Percentiles rank a stretch among this genome's conserved stretches.
Conservation (phyloP, 2,329 filamentous ascomycete genomes). For the Colletotrichum endophyticum region DNA sequence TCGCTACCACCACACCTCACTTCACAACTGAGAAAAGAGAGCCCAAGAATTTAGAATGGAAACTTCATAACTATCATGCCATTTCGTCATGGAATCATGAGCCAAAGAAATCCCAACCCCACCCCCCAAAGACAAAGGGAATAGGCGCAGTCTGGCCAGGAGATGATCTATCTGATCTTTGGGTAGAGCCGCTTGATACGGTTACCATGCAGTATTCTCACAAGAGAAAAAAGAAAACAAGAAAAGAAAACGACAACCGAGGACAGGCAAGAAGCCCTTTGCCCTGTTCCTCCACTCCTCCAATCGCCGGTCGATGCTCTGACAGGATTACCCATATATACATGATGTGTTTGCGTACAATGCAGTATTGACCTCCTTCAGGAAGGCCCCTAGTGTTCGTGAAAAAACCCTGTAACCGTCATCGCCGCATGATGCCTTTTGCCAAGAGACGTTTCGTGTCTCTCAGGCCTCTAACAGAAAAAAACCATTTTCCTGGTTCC, state of each 20-base stretch:
- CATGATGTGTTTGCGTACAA: constrained; percentile 7
- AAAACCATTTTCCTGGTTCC: neutral
- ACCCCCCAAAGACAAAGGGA: constrained; percentile 10
- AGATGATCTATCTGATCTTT: constrained; percentile 23
- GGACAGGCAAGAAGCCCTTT: constrained; percentile 2
- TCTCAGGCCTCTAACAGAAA: neutral
- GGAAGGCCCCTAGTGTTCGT: neutral
- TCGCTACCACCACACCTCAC: neutral
- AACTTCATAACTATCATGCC: constrained; percentile 25
- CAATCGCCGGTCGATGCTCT: constrained; percentile 14
- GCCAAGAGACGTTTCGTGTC: neutral
- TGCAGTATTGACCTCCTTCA: neutral
- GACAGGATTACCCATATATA: constrained; percentile 19
- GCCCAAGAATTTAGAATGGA: neutral
- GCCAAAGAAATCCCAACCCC: constrained; percentile 18
- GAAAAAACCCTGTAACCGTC: neutral
- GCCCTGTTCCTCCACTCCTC: constrained; percentile 3
- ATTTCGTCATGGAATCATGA: constrained; percentile 26
- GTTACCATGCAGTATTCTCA: constrained; percentile 16
- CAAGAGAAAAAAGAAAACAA: neutral
- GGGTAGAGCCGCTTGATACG: constrained; percentile 7
- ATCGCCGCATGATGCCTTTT: neutral
- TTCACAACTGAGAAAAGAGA: neutral
- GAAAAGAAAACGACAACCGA: neutral
- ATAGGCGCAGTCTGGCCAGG: constrained; percentile 21